Evolutionary conservation across 805 yeast species (phyloP).

Genomic region (Myxozyma vanderwaltii): DNA sequence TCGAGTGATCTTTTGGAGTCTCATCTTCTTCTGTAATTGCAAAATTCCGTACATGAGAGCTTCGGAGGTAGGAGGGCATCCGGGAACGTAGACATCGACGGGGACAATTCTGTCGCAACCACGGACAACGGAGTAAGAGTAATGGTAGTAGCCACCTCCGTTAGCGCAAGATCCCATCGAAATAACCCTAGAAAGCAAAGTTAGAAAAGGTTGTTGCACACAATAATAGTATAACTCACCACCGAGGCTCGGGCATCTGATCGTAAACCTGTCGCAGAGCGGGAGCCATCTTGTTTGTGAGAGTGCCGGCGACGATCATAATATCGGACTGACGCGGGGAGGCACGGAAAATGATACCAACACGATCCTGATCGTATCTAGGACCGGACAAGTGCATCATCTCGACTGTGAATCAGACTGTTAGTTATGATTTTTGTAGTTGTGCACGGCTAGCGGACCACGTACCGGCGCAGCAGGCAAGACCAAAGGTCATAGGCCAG

Average conservation of each 20-base stretch:
- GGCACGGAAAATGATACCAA: slow-evolving; percentile 91
- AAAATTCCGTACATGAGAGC: slow-evolving; percentile 89
- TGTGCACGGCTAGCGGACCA: not conserved
- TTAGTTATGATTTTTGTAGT: not conserved
- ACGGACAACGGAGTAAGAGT: slow-evolving; percentile 83
- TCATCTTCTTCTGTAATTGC: slow-evolving; percentile 88
- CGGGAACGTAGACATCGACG: slow-evolving; percentile 88
- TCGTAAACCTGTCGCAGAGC: slow-evolving; percentile 90
- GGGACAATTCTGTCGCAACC: slow-evolving; percentile 90
- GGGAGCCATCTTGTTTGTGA: slow-evolving; percentile 92
- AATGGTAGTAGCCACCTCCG: slow-evolving; percentile 92
- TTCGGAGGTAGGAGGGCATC: slow-evolving; percentile 90
- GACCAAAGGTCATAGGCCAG: slow-evolving; percentile 92
- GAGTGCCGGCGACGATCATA: slow-evolving; percentile 89
- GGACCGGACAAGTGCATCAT: slow-evolving; percentile 95
- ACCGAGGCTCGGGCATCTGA: slow-evolving; percentile 92
- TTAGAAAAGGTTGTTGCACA: not conserved
- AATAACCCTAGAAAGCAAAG: slow-evolving; percentile 55
- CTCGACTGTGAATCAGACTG: slow-evolving; percentile 53
- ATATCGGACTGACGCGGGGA: slow-evolving; percentile 91
- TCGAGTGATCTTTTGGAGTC: slow-evolving; percentile 75
- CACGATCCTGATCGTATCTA: slow-evolving; percentile 86
- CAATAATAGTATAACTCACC: slow-evolving; percentile 43
- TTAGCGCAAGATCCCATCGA: slow-evolving; percentile 94
- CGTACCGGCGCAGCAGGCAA: slow-evolving; percentile 78